A percentile compares a stretch with the other conserved stretches of the same genome.
Evolutionary conservation across 2,329 filamentous ascomycete species (phyloP).

Genomic region (Fusarium sp.): DNA sequence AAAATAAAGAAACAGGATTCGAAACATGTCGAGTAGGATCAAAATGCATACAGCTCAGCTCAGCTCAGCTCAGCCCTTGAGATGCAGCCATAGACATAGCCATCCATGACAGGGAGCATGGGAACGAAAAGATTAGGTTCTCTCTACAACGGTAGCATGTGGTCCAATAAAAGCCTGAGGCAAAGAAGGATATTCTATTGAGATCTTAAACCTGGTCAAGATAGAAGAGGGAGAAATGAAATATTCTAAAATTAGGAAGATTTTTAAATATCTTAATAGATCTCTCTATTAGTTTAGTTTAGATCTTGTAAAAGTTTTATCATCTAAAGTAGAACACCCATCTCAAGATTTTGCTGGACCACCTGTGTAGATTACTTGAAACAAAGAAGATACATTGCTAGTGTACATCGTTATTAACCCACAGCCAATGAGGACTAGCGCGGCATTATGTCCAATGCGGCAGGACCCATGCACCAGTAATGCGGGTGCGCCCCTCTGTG

Average conservation of each 20-base stretch:
- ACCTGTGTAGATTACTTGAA: slow-evolving; percentile 8
- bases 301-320: too few relatives aligned
- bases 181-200: too few relatives aligned
- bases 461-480: slow-evolving; percentile 31
- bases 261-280: too few relatives aligned
- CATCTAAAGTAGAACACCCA: too few relatives aligned
- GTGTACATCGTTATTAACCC: slow-evolving; percentile 19
- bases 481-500: slow-evolving; percentile 33
- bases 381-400: slow-evolving; percentile 25
- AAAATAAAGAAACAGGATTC: slow-evolving; percentile 12
- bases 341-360: too few relatives aligned
- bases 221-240: too few relatives aligned
- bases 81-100: neutral
- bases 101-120: neutral
- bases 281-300: too few relatives aligned
- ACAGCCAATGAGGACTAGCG: slow-evolving; percentile 22
- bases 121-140: slow-evolving; percentile 1
- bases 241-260: too few relatives aligned
- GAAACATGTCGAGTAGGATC: neutral
- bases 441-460: slow-evolving; percentile 12
- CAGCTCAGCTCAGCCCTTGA: slow-evolving; percentile 11
- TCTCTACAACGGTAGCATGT: neutral
- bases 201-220: too few relatives aligned
- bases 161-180: too few relatives aligned
- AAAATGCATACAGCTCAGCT: slow-evolving; percentile 4